Percentiles rank a stretch among this genome's conserved stretches.
Conservation (phyloP, 2,329 filamentous ascomycete genomes). For the Metarhizium rileyi region DNA sequence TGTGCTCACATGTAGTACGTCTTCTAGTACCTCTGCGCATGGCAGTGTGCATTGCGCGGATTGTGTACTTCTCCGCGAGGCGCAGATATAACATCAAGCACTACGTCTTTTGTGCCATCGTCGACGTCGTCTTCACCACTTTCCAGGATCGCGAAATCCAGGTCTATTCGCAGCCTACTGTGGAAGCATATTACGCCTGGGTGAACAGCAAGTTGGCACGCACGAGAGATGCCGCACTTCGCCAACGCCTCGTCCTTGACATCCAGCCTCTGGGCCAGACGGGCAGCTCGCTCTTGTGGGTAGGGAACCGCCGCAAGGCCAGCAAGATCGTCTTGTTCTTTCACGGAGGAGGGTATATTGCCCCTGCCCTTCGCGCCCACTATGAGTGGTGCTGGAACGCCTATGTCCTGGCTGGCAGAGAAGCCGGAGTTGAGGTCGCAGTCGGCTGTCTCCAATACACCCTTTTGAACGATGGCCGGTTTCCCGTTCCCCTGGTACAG, state of each 20-base stretch:
- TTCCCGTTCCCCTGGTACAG: conserved; percentile 23
- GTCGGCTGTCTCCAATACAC: conserved; percentile 27
- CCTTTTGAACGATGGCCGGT: conserved; percentile 18
- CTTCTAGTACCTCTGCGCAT: conserved; percentile 3
- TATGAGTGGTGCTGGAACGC: conserved; percentile 18
- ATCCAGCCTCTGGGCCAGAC: conserved; percentile 12
- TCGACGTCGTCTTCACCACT: conserved; percentile 11
- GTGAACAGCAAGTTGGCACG: conserved; percentile 11
- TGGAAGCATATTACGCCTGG: conserved; percentile 15
- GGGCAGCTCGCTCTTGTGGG: conserved; percentile 16
- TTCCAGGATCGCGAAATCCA: conserved; percentile 16
- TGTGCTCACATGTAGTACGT: not conserved
- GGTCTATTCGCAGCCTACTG: conserved; percentile 10
- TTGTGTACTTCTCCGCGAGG: conserved; percentile 8
- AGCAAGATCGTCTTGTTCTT: conserved; percentile 19
- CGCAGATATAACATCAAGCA: conserved; percentile 7
- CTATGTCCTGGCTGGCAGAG: conserved; percentile 13
- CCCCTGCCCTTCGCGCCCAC: conserved; percentile 14
- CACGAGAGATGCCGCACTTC: conserved; percentile 5
- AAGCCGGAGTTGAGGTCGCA: conserved; percentile 15
- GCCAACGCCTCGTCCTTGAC: conserved; percentile 10
- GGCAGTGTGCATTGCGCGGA: conserved; percentile 2
- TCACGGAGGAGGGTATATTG: conserved; percentile 19
- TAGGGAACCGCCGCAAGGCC: conserved; percentile 17
- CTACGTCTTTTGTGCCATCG: conserved; percentile 10